Base-by-base conservation (phyloP, 1,284 basidiomycete species). In the Austropuccinia psidii region DNA sequence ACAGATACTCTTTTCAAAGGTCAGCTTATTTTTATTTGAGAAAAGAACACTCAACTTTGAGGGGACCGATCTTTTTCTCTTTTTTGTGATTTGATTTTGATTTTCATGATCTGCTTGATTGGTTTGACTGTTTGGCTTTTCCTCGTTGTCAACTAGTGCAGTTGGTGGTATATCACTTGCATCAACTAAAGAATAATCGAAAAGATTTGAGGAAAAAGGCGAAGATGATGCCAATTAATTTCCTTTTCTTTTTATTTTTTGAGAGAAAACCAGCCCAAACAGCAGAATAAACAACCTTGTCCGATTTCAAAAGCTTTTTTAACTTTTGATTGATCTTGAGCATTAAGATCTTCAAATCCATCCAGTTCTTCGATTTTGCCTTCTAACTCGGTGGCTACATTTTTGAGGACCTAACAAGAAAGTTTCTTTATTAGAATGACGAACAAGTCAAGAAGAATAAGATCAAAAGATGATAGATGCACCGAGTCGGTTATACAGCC, bases 271-370 rank as follows among this genome's bases (percentile, higher is more conserved):
- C n/a, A n/a, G n/a, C n/a, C n/a, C n/a, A n/a, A n/a, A n/a, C n/a
- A n/a, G n/a, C n/a, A n/a, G n/a, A n/a, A n/a, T n/a, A n/a, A n/a
- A 45, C 61, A n/a, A 50, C 68, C 29, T 33, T 62, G 57, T 24
- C 68, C 68, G 13, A 35, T 31, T 39, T 60, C 41, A n/a, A 72
- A 61, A 24, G 68, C 68, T 43, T 45, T 72, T 33, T 62, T 62
- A 19, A 72, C 37, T 58, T 62, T 72, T 24, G 43, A 31, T 54
- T 72, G 68, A 31, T 72, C 68, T 33, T 35, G 41, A 24, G 58
- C 27, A 35, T 52, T 43, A n/a, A 72, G 33, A 19, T 72, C 68
- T 54, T 72, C 57, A 54, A 72, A 52, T n/a, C 68, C 68, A 58
- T 72, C 68, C 9, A 72, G 55, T 33, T 72, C 68, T 29, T 49